Evolutionary conservation across 768 basidiomycete species (phyloP).

Genomic region (Russula brevipes): DNA sequence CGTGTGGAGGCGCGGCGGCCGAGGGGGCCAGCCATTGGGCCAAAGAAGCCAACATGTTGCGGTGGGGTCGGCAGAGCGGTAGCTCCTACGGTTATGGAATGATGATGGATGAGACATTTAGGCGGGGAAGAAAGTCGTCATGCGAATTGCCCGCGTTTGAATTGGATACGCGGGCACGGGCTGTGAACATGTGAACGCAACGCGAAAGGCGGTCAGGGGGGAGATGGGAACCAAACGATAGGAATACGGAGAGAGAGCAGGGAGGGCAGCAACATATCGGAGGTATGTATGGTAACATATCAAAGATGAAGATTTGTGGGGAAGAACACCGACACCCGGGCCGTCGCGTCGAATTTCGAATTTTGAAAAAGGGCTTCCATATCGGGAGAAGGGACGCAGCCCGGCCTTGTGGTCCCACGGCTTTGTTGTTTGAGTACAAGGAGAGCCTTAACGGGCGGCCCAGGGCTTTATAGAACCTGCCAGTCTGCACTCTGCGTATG

Average conservation of each 20-base stretch:
- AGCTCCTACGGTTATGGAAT: neutral
- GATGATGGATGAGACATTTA: neutral
- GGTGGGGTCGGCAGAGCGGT: neutral
- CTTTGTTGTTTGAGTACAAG: slow-evolving; percentile 18
- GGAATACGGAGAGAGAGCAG: neutral
- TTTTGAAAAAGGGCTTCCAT: neutral
- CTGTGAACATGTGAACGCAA: too few species aligned
- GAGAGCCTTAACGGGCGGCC: slow-evolving; percentile 9
- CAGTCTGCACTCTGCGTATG: neutral
- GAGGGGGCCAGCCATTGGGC: neutral
- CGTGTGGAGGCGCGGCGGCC: neutral
- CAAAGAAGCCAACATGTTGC: neutral
- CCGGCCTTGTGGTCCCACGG: neutral
- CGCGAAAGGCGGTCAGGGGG: neutral
- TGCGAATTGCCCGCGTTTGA: neutral
- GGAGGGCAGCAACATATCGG: neutral
- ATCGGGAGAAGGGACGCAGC: neutral
- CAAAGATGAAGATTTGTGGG: too few species aligned
- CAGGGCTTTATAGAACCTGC: slow-evolving; percentile 5
- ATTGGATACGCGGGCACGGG: too few species aligned
- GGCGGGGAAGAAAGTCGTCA: neutral
- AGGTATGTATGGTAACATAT: too few species aligned
- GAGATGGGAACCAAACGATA: neutral
- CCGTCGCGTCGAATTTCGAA: neutral
- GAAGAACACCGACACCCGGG: neutral